phyloP scores from a whole-genome alignment of 495 filamentous ascomycete genomes.

The Extremus antarcticus region DNA sequence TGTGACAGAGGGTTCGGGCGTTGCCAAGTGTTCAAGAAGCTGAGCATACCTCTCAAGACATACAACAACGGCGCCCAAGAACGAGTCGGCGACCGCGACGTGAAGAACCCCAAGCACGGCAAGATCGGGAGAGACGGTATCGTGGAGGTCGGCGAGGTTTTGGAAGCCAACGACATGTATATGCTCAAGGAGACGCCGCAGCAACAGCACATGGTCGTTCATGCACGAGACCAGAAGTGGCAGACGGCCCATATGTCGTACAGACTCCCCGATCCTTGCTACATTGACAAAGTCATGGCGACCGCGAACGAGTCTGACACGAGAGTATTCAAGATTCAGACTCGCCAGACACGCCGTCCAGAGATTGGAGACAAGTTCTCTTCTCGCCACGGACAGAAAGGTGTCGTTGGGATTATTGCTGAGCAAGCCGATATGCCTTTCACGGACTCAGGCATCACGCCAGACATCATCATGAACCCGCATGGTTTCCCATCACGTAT shows the following conservation, averaged over 20 bases:
- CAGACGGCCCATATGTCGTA: slow-evolving; percentile 55
- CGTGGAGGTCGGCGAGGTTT: slow-evolving; percentile 65
- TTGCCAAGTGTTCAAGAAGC: slow-evolving; percentile 78
- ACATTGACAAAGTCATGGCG: slow-evolving; percentile 90
- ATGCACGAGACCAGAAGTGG: slow-evolving; percentile 25
- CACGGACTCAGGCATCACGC: slow-evolving; percentile 74
- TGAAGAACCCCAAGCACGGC: slow-evolving; percentile 50
- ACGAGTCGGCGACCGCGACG: slow-evolving; percentile 51
- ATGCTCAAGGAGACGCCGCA: slow-evolving; percentile 76
- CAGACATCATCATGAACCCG: slow-evolving; percentile 99
- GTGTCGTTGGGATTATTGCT: slow-evolving; percentile 90
- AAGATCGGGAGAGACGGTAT: slow-evolving; percentile 78
- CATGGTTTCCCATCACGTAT: slow-evolving; percentile 99
- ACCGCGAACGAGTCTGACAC: slow-evolving; percentile 73
- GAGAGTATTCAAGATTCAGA: slow-evolving; percentile 79
- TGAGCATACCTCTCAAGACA: slow-evolving; percentile 38
- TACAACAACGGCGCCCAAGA: slow-evolving; percentile 73
- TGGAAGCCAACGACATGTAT: slow-evolving; percentile 67
- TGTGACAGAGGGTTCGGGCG: slow-evolving; percentile 89
- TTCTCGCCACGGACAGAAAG: slow-evolving; percentile 38
- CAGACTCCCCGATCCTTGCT: slow-evolving; percentile 68
- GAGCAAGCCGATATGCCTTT: slow-evolving; percentile 97
- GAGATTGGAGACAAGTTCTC: slow-evolving; percentile 58
- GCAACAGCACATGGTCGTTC: slow-evolving; percentile 54
- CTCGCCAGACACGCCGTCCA: slow-evolving; percentile 81